Base-by-base conservation (phyloP, 2,329 filamentous ascomycete species). In the Phialophora macrospora region DNA sequence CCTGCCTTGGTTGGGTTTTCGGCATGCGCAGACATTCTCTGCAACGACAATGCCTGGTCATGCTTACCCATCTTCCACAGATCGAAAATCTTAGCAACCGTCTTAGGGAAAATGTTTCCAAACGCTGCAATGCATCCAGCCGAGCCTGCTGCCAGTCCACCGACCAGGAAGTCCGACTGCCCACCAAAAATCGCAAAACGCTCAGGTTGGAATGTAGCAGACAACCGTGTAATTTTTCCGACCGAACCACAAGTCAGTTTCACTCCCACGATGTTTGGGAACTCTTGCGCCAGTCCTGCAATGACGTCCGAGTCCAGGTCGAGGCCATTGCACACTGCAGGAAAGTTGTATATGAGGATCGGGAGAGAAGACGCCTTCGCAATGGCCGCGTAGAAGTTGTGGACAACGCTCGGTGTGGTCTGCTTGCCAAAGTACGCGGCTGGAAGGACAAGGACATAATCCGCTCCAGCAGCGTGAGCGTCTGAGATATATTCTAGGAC, bases 61-160 rank as follows among this genome's bases (percentile, higher is more conserved):
- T 83, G 84, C 80, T 91, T 89, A 51, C 91, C 92, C 73, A 88
- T 83, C 8, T 82, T 82, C 77, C 89, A 94, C 61, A 94, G 82
- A 74, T 92, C 85, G 89, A 91, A 93, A 30, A 96, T 86, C 75
- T 85, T 87, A 57, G 90, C 89, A 74, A 91, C 93, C 6, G 90
- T 82, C 81, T 93, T 93, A 58, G 92, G 92, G 78, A 94, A 87
- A 64, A 96, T 88, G 75, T 96, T 96, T 67, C 91, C 92, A 49
- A 90, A 88, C 22, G 92, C 92, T 17, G 91, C 91, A 73, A 96
- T 95, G 77, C 95, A 92, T 34, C 92, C 92, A 63, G 87, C 90
- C 51, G 92, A 92, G 55, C 92, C 92, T 55, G 87, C 90, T 67
- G 89, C 84, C 4, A 93, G 84, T 0, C 91, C 94, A 80, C 94